A percentile compares a stretch with the other conserved stretches of the same genome.
phyloP scores from a whole-genome alignment of 2,329 filamentous ascomycete species.

The Cercospora zeina region DNA sequence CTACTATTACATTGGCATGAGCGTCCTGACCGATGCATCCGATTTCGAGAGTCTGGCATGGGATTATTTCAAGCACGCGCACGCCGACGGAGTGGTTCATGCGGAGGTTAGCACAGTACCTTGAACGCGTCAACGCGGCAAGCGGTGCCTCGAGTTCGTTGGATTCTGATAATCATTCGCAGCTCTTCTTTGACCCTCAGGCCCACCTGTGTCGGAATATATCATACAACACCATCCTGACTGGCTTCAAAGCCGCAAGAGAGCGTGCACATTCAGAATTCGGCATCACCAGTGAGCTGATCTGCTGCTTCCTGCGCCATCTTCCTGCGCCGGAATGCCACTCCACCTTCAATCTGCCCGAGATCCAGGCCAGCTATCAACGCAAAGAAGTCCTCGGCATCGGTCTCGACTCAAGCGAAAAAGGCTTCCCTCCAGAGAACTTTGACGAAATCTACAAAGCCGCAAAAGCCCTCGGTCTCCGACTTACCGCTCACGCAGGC shows the following conservation, averaged over 20 bases:
- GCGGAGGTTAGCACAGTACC: conserved; percentile 6
- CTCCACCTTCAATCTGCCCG: conserved; percentile 47
- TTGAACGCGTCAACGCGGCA: background rate
- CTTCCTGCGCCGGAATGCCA: conserved; percentile 61
- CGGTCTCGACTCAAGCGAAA: conserved; percentile 65
- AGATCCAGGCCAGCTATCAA: conserved; percentile 40
- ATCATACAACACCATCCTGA: conserved; percentile 62
- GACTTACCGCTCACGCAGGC: conserved; percentile 71
- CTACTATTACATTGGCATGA: conserved; percentile 77
- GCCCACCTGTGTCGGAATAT: conserved; percentile 67
- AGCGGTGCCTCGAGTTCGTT: background rate
- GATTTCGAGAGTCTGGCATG: conserved; percentile 74
- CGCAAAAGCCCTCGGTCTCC: conserved; percentile 55
- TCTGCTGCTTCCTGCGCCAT: conserved; percentile 72
- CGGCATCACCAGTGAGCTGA: conserved; percentile 65
- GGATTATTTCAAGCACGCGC: conserved; percentile 67
- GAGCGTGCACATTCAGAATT: conserved; percentile 61
- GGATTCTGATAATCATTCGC: conserved; percentile 47
- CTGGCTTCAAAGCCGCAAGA: conserved; percentile 63
- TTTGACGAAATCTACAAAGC: conserved; percentile 64
- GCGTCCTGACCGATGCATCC: conserved; percentile 61
- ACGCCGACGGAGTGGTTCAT: conserved; percentile 57
- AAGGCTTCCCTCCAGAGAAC: conserved; percentile 49
- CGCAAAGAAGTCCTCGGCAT: conserved; percentile 55
- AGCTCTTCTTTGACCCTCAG: conserved; percentile 81